Evolutionary conservation across 768 basidiomycete species (phyloP), one percentile per base, ranked within the genome.

Genomic region (Rhizopogon salebrosus): DNA sequence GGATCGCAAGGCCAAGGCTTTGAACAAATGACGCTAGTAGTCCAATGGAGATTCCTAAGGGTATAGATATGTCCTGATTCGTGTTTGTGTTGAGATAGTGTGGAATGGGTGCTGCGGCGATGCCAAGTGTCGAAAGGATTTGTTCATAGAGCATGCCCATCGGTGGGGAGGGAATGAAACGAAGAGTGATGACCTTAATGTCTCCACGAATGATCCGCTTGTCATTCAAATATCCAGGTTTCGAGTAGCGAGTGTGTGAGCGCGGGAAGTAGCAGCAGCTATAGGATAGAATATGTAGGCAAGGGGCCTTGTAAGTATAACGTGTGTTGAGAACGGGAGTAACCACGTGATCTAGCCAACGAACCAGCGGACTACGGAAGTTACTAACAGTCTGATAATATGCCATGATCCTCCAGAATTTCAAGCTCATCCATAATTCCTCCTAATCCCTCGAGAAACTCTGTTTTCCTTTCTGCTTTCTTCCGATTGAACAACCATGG

Each of bases 21-120:
- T 95, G 93, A n/a, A 95, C 75, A 63, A 89, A 90, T 5, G 87
- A 90, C 14, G 92, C 89, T 11, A 92, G 65, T 37, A 97, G 80
- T 23, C 92, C 92, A 49, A 85, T 73, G 42, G 63, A 63, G 54
- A 76, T 76, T 18, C 74, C 74, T 11, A 70, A 62, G n/a, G 70
- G 70, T 48, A 76, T 72, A 46, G 73, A 72, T 57, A 75, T 72
- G 54, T 57, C 48, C 39, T 61, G 49, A 46, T 66, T 52, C 37
- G 38, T 14, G 37, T 35, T 48, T 36, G 59, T 41, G 24, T 39
- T 42, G 26, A 40, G 14, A 37, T 35, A 23, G 27, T 41, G 26
- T 34, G 42, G 31, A 39, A 29, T n/a, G 10, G 24, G 22, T 46
- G n/a, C 27, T 40, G 43, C 38, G 20, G 26, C 52, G n/a, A 39